Base-by-base conservation (phyloP, 495 filamentous ascomycete genomes). In the Aspergillus ellipticus region DNA sequence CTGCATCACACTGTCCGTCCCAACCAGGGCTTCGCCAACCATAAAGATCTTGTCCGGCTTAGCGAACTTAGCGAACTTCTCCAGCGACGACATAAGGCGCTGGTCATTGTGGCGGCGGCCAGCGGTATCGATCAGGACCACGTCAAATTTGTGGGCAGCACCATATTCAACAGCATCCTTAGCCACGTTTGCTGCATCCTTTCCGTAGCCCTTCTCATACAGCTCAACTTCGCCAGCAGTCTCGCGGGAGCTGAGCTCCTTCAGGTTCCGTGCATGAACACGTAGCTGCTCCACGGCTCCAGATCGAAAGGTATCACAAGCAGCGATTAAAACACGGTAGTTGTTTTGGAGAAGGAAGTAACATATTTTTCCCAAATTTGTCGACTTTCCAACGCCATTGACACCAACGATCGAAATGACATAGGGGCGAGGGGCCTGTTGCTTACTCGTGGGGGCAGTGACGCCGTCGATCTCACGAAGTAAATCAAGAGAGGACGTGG, bases 331-430 rank as follows among this genome's bases (percentile, higher is more conserved):
- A n/a, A 98, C 89, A 59, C 88, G 86, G 74, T 93, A 95, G 66
- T 92, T 89, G 75, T 98, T 97, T 69, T 98, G 95, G 20, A 98
- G 79, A 10, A 98, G 80, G 76, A 97, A 97, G 75, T 92, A 97
- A 68, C 89, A 93, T 56, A 98, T 94, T 73, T 98, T 98, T 66
- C 89, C 90, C 16, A 98, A 75, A 59, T 96, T 97, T 17, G 94
- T 98, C 7, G 90, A 96, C 73, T 98, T 98, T 66, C 94, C 94
- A 46, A 98, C 94, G 21, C 94, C 94, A 64, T 98, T 98, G 62
- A 98, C 94, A 51, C 94, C 94, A 29, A 98, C 95, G 52, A 98
- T 96, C 28, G 90, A 95, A 62, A 98, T 95, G 55, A 97, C 93
- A 61, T 97, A 98, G 33, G 94, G 94, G 11, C 92, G 84, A 22